Conservation (phyloP, 2,329 filamentous ascomycete genomes). For the Neopestalotiopsis sp. region DNA sequence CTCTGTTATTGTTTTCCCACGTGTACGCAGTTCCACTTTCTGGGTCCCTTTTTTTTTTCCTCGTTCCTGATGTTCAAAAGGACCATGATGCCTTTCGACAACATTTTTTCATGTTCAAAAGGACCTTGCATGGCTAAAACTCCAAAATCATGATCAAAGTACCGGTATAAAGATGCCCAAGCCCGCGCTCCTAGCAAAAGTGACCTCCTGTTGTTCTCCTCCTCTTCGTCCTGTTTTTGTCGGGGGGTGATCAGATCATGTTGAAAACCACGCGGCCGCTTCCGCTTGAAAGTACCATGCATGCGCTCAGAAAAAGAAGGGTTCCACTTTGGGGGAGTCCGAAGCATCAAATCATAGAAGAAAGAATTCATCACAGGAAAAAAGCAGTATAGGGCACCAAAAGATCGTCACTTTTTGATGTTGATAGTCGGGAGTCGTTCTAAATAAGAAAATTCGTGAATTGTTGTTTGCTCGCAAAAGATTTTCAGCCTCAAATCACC, state of each 20-base stretch:
- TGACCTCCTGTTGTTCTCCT: background rate
- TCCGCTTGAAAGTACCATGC: background rate
- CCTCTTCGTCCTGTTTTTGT: background rate
- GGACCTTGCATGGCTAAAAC: background rate
- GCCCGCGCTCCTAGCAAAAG: background rate
- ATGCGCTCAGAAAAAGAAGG: background rate
- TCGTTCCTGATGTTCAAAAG: background rate
- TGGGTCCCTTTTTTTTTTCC: no score
- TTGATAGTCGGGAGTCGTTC: no score
- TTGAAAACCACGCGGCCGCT: background rate
- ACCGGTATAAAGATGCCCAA: background rate
- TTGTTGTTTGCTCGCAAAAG: background rate
- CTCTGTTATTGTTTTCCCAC: background rate
- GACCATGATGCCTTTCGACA: background rate
- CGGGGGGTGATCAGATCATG: background rate
- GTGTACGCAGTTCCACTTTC: background rate
- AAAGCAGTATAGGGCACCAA: background rate
- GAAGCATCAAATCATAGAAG: background rate
- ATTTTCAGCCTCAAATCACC: background rate
- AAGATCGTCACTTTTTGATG: background rate
- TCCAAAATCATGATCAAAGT: constrained; percentile 1
- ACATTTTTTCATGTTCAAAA: background rate
- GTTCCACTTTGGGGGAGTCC: background rate
- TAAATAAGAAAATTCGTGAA: background rate
- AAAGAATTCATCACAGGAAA: background rate